Evolutionary conservation across 2,329 filamentous ascomycete species (phyloP).

Genomic region (Nemania sp.): DNA sequence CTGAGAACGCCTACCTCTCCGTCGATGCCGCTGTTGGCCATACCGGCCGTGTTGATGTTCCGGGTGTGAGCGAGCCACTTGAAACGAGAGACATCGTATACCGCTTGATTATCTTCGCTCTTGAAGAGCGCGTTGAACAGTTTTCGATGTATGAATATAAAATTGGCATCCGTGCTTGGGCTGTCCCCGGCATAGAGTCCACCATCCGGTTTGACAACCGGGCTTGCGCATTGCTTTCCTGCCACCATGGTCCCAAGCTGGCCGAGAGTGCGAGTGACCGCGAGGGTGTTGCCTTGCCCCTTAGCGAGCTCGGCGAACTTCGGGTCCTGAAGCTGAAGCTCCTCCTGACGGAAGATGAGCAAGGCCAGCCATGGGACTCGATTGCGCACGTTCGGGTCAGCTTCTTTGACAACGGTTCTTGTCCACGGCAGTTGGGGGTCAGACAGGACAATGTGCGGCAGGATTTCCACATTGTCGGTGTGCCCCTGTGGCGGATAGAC

Average conservation of each 20-base stretch:
- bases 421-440: background rate
- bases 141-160: background rate
- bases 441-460: background rate
- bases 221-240: background rate
- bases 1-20: background rate
- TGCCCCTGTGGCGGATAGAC: background rate
- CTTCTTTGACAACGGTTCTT: background rate
- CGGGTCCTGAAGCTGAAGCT: background rate
- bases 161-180: background rate
- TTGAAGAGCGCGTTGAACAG: background rate
- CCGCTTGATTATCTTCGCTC: background rate
- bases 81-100: background rate
- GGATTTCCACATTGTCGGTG: background rate
- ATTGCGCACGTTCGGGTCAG: background rate
- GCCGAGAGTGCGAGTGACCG: background rate
- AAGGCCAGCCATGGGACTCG: background rate
- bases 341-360: background rate
- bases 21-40: background rate
- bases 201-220: background rate
- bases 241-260: background rate
- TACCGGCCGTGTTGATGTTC: background rate
- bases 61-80: background rate
- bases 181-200: background rate
- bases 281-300: background rate
- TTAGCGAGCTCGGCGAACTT: background rate